phyloP scores from a whole-genome alignment of 257 asterid genomes.

The Cinchona pubescens region DNA sequence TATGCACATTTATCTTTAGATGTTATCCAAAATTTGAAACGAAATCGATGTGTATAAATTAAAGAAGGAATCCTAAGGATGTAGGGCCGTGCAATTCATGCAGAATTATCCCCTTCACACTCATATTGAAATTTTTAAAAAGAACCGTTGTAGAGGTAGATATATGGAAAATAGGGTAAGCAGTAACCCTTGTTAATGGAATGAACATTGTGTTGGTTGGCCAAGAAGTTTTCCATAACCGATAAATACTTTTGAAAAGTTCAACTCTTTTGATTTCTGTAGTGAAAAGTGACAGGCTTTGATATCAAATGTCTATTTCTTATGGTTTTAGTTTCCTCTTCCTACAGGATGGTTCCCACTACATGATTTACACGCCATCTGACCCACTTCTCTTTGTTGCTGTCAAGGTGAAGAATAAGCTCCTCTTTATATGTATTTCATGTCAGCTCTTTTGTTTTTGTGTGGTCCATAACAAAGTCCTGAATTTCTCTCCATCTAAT shows the following conservation, averaged over 20 bases:
- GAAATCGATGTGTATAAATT: no score
- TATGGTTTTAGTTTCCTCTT: constrained; percentile 29
- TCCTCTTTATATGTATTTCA: neutral
- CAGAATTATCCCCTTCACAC: no score
- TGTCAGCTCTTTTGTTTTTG: neutral
- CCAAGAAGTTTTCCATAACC: neutral
- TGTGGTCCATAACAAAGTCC: neutral
- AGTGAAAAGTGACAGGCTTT: neutral
- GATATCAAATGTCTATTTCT: constrained; percentile 3
- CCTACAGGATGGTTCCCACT: constrained; percentile 95
- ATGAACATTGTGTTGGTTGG: no score
- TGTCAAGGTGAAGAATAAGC: constrained; percentile 55
- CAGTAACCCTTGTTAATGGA: no score
- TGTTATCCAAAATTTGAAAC: no score
- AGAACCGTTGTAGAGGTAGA: no score
- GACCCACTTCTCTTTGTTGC: constrained; percentile 97
- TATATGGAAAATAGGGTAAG: no score
- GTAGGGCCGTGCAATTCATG: no score
- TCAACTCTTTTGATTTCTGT: neutral
- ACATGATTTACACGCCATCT: constrained; percentile 95
- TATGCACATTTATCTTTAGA: no score
- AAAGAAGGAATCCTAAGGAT: no score
- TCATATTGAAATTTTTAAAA: no score
- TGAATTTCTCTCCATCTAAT: neutral
- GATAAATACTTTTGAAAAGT: neutral